These are phyloP conservation scores for Lactifluus volemus DNA, from an alignment of 768 basidiomycete species.

Conservation along the genomic window DNA sequence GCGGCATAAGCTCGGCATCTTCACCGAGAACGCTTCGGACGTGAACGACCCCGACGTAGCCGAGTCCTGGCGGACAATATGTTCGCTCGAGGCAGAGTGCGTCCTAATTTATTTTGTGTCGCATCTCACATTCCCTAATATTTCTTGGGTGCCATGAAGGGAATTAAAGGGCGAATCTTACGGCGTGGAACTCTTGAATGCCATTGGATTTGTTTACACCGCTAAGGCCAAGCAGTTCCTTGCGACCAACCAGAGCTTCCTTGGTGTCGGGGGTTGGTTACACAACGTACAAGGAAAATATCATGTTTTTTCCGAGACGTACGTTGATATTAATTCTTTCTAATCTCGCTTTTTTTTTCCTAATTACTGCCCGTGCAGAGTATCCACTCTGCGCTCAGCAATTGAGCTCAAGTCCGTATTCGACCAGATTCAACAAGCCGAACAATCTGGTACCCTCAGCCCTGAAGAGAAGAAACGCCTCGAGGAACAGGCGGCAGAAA, in stretches of 20 bases:
- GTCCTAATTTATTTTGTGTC: slow-evolving; percentile 25
- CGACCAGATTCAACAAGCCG: slow-evolving; percentile 86
- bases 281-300: slow-evolving; percentile 91
- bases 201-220: slow-evolving; percentile 78
- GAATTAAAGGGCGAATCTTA: slow-evolving; percentile 83
- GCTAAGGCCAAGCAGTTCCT: slow-evolving; percentile 79
- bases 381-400: slow-evolving; percentile 77
- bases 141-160: slow-evolving; percentile 28
- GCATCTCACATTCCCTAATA: not conserved
- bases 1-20: slow-evolving; percentile 76
- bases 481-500: slow-evolving; percentile 91
- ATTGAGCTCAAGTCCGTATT: slow-evolving; percentile 87
- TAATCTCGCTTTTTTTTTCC: not conserved
- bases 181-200: slow-evolving; percentile 76
- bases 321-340: slow-evolving; percentile 24
- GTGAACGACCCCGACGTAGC: slow-evolving; percentile 63
- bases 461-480: slow-evolving; percentile 74
- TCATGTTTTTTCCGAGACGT: slow-evolving; percentile 92
- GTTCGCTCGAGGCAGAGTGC: slow-evolving; percentile 73
- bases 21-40: slow-evolving; percentile 72
- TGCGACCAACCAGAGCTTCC: slow-evolving; percentile 56
- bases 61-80: slow-evolving; percentile 67
- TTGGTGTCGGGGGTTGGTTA: slow-evolving; percentile 88
- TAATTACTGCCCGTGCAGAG: slow-evolving; percentile 34
- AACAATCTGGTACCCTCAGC: slow-evolving; percentile 69